These are phyloP conservation scores for Strobilomyces dryophilus DNA, from an alignment of 768 basidiomycete species.

Conservation along the genomic window DNA sequence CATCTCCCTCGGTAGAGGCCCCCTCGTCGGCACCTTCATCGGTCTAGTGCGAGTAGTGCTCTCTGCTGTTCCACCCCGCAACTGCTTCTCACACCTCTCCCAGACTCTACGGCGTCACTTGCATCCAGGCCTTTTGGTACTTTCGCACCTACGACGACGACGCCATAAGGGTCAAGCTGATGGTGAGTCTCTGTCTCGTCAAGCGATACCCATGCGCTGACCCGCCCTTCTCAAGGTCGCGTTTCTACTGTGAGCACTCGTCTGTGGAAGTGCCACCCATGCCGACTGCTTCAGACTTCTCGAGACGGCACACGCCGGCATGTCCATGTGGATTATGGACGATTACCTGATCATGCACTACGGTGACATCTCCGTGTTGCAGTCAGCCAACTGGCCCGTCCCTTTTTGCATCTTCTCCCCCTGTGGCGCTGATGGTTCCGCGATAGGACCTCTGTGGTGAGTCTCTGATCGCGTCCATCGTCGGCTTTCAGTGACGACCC, in stretches of 20 bases:
- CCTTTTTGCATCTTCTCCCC: no score
- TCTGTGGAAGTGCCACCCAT: background rate
- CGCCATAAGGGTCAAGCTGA: slow-evolving; percentile 15
- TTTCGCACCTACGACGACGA: slow-evolving; percentile 23
- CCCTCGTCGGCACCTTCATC: slow-evolving; percentile 26
- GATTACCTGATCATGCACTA: slow-evolving; percentile 21
- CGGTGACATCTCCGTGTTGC: slow-evolving; percentile 5
- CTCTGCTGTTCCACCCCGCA: background rate
- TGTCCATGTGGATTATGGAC: slow-evolving; percentile 25
- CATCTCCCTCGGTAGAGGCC: slow-evolving; percentile 20
- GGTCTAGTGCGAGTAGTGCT: slow-evolving; percentile 18
- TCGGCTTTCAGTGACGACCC: no score
- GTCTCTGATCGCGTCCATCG: background rate
- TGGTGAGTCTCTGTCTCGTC: slow-evolving; percentile 10
- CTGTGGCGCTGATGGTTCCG: background rate
- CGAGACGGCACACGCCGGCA: slow-evolving; percentile 19
- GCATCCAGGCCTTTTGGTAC: slow-evolving; percentile 27
- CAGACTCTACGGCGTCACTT: slow-evolving; percentile 29
- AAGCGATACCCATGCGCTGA: background rate
- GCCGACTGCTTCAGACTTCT: no score
- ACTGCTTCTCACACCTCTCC: background rate
- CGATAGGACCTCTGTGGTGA: slow-evolving; percentile 13
- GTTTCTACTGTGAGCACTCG: slow-evolving; percentile 12
- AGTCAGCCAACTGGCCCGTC: slow-evolving; percentile 24
- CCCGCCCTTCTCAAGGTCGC: slow-evolving; percentile 14